Evolutionary conservation across 495 filamentous ascomycete genomes (phyloP).

Genomic region (Trichoderma erinaceum): DNA sequence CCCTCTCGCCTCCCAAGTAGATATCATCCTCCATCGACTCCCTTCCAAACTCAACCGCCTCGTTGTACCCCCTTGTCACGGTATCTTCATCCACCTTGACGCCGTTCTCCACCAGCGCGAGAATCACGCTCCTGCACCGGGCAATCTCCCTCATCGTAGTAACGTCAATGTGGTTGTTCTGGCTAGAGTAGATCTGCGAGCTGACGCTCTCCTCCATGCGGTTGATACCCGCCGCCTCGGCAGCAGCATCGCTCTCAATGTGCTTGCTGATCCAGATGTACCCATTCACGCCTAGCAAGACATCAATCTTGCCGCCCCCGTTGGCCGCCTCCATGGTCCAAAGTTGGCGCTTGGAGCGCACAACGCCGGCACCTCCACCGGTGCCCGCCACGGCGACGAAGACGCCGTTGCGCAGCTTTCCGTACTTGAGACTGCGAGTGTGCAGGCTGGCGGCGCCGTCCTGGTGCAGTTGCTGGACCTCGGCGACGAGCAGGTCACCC

Average conservation of each 20-base stretch:
- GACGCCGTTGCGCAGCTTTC: slow-evolving; percentile 86
- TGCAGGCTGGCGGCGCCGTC: slow-evolving; percentile 84
- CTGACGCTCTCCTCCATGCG: slow-evolving; percentile 75
- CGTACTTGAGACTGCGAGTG: slow-evolving; percentile 84
- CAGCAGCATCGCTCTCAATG: slow-evolving; percentile 41
- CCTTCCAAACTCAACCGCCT: slow-evolving; percentile 64
- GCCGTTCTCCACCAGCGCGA: slow-evolving; percentile 71
- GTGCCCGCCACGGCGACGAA: slow-evolving; percentile 76
- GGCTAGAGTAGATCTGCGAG: slow-evolving; percentile 70
- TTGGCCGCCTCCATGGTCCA: slow-evolving; percentile 66
- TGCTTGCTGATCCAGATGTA: slow-evolving; percentile 92
- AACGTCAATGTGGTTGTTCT: slow-evolving; percentile 74
- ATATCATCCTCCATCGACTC: slow-evolving; percentile 45
- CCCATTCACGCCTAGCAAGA: slow-evolving; percentile 89
- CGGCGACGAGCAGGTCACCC: slow-evolving; percentile 82
- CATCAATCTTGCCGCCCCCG: slow-evolving; percentile 68
- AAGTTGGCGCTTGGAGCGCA: slow-evolving; percentile 73
- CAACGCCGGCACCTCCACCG: slow-evolving; percentile 77
- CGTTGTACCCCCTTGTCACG: slow-evolving; percentile 74
- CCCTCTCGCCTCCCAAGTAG: slow-evolving; percentile 70
- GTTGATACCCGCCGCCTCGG: slow-evolving; percentile 53
- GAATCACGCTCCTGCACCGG: slow-evolving; percentile 70
- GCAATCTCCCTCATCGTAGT: slow-evolving; percentile 84
- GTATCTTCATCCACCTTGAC: slow-evolving; percentile 88
- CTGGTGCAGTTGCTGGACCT: slow-evolving; percentile 76